These are phyloP conservation scores for Magnolia changhungtana DNA, from an alignment of 164 flowering plant species.

Conservation along the genomic window DNA sequence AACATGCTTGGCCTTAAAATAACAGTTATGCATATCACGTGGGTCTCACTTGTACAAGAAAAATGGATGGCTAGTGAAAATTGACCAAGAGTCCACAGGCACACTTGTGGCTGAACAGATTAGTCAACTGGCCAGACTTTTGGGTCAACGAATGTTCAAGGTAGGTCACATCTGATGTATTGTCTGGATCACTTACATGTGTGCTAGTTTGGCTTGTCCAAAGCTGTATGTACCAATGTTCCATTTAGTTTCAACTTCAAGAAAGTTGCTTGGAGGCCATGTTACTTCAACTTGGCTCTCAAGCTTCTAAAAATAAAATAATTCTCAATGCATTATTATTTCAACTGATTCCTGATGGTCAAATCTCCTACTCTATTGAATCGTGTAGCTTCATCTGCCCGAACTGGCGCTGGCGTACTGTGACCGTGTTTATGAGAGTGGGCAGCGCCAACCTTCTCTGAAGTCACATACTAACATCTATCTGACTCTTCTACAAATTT, in stretches of 20 bases:
- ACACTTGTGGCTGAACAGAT: neutral
- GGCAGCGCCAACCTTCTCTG: constrained; percentile 42
- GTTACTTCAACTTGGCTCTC: neutral
- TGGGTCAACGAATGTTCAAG: neutral
- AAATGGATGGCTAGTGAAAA: neutral
- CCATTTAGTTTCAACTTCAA: neutral
- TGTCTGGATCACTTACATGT: neutral
- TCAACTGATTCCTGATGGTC: neutral
- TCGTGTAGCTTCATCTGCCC: constrained; percentile 81
- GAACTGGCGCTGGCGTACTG: constrained; percentile 90
- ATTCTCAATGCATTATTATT: neutral
- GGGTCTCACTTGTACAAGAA: neutral
- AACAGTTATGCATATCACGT: neutral
- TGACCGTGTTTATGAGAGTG: constrained; percentile 78
- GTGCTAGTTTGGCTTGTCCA: neutral
- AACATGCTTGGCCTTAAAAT: neutral
- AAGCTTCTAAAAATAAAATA: neutral
- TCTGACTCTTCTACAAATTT: constrained; percentile 90
- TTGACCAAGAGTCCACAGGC: too few species aligned
- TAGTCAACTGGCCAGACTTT: neutral
- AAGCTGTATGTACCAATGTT: too few species aligned
- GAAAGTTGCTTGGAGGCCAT: neutral
- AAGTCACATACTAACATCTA: constrained; percentile 67
- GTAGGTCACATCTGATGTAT: neutral
- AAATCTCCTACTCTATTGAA: constrained; percentile 12